Evolutionary conservation across 306 rosid species (phyloP).

Genomic region (Dalbergia oliveri): DNA sequence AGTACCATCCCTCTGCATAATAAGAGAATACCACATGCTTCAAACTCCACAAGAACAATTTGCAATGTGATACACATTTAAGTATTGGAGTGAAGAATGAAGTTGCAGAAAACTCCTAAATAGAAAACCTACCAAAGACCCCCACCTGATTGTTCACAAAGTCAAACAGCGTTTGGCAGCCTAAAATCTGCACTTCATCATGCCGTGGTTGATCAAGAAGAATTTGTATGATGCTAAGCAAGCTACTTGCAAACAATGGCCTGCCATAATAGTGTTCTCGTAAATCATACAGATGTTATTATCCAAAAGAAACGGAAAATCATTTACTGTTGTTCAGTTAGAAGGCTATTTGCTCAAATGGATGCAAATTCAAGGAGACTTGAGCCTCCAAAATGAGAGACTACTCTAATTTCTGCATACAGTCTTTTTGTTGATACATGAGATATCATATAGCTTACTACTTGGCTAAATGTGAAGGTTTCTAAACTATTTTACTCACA

Average conservation of each 20-base stretch:
- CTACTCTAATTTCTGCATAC: conserved; percentile 1
- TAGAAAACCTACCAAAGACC: conserved; percentile 44
- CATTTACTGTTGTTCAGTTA: neutral
- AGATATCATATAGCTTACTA: neutral
- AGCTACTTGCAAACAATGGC: conserved; percentile 81
- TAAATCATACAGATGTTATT: conserved; percentile 22
- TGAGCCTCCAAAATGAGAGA: conserved; percentile 15
- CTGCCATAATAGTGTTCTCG: conserved; percentile 52
- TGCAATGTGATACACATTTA: neutral
- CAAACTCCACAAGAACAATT: conserved; percentile 15
- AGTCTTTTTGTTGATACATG: neutral
- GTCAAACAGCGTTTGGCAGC: conserved; percentile 74
- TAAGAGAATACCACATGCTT: conserved; percentile 19
- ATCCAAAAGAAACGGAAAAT: conserved; percentile 29
- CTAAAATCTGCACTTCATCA: conserved; percentile 69
- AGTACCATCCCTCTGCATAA: conserved; percentile 74
- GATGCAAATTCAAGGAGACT: conserved; percentile 9
- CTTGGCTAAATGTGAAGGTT: neutral
- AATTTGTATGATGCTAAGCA: conserved; percentile 72
- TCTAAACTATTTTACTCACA: conserved; percentile 6
- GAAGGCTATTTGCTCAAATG: conserved; percentile 9
- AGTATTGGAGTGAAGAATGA: neutral
- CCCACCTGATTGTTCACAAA: conserved; percentile 82
- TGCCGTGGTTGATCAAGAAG: conserved; percentile 75
- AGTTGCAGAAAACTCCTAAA: conserved; percentile 34